These are phyloP conservation scores for Hygrocybe punicea DNA, from an alignment of 768 basidiomycete species.

Conservation along the genomic window DNA sequence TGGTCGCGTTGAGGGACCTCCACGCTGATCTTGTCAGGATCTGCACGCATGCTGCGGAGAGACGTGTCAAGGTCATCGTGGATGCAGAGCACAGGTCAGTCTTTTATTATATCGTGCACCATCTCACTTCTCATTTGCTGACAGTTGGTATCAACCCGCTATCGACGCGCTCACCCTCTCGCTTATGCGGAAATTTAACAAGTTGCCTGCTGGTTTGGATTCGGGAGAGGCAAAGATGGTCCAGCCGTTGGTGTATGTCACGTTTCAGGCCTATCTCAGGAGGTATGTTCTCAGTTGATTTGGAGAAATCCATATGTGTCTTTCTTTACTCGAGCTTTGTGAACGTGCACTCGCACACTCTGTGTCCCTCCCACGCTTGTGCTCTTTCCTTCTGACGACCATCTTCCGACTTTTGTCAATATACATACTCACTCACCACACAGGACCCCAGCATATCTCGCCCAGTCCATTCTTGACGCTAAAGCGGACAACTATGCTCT, in stretches of 20 bases:
- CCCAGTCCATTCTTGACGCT: slow-evolving; percentile 62
- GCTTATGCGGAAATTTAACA: slow-evolving; percentile 77
- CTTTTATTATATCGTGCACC: not conserved
- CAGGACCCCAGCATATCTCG: slow-evolving; percentile 69
- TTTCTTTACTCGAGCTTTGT: no score
- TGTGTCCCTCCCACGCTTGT: no score
- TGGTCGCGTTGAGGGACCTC: slow-evolving; percentile 57
- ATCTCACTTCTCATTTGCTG: not conserved
- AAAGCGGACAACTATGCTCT: slow-evolving; percentile 63
- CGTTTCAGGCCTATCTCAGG: slow-evolving; percentile 85
- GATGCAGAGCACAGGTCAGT: slow-evolving; percentile 80
- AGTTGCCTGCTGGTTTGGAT: slow-evolving; percentile 15
- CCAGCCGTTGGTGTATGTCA: slow-evolving; percentile 76
- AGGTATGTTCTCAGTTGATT: slow-evolving; percentile 50
- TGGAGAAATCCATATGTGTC: no score
- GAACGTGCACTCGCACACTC: no score
- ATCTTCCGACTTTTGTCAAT: not conserved
- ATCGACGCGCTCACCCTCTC: slow-evolving; percentile 75
- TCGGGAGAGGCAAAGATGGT: no score
- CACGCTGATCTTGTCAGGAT: slow-evolving; percentile 61
- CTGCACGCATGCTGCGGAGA: slow-evolving; percentile 56
- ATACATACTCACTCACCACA: no score
- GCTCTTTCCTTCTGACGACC: not conserved
- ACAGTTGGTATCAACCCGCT: slow-evolving; percentile 49
- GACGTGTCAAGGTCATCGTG: slow-evolving; percentile 67